Base-by-base conservation (phyloP, 140 eudicot species). In the Oenanthe javanica region DNA sequence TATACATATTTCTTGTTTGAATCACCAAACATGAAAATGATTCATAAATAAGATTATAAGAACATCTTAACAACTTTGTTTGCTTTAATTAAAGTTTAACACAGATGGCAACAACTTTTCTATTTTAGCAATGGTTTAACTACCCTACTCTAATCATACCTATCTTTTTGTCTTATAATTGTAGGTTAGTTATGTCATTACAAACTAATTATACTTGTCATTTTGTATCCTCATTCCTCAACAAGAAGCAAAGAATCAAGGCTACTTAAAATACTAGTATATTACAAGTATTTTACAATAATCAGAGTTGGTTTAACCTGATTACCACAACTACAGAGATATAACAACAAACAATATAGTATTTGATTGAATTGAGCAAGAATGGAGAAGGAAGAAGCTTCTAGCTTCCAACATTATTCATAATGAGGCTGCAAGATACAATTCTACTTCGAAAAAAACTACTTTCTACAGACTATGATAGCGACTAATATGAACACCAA, bases 161-260 rank as follows among this genome's bases (percentile, higher is more conserved):
- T 79, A 36, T 50, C 49, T 77, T 76, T 77, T 76, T 31, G 75
- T 61, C 80, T 83, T 80, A 14, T 27, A 77, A 85, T 87, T 36
- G 31, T 19, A 46, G 55, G 57, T 73, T 73, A 43, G 83, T 85
- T 85, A 43, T 67, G 66, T 74, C 70, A 81, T 81, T 61, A 54
- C 79, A 80, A 48, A 43, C 72, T 55, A 49, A 27, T 76, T 84
- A 76, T 46, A 31, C 84, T 72, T 80, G 79, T 46, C 79, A 23
- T 4, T 46, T n/a, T 45, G 16, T 79, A 38, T 67, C 61, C 74
- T 77, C 87, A 61, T 31, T 69, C 87, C 86, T 70, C 83, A 14
- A 52, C 61, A 45, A 75, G 83, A 83, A 81, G 79, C 90, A 89
- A 79, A 21, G 46, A 80, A 50, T 84, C 85, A 79, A 84, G 77